phyloP scores from a whole-genome alignment of 2,329 filamentous ascomycete species.

The Claviceps maximensis region DNA sequence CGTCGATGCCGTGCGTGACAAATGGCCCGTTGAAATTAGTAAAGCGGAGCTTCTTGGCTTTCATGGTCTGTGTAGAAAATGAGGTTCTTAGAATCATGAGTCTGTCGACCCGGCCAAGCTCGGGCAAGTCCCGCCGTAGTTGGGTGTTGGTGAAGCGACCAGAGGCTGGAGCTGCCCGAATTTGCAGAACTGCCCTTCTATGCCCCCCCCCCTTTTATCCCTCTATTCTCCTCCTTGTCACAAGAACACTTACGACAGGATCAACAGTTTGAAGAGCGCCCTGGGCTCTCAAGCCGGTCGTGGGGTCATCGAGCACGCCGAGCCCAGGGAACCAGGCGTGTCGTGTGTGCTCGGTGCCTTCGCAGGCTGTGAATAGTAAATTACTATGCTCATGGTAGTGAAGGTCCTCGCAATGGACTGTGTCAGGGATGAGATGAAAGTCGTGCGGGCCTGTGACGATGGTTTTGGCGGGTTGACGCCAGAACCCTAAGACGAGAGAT shows the following conservation, averaged over 20 bases:
- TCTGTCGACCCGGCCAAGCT: background rate
- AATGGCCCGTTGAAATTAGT: slow-evolving; percentile 40
- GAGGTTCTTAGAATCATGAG: background rate
- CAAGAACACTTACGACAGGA: slow-evolving; percentile 27
- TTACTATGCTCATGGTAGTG: slow-evolving; percentile 37
- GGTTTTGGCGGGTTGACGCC: slow-evolving; percentile 13
- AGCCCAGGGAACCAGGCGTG: slow-evolving; percentile 40
- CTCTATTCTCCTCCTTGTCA: background rate
- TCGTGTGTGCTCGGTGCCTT: slow-evolving; percentile 27
- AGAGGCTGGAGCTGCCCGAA: background rate
- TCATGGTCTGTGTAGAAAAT: slow-evolving; percentile 8
- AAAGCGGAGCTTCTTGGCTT: slow-evolving; percentile 30
- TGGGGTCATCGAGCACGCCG: slow-evolving; percentile 26
- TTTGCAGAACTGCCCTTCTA: background rate
- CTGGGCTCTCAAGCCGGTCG: slow-evolving; percentile 19
- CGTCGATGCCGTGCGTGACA: slow-evolving; percentile 46
- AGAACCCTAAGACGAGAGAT: slow-evolving; percentile 14
- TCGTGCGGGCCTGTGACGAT: slow-evolving; percentile 13
- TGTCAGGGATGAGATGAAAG: slow-evolving; percentile 34
- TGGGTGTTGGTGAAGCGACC: background rate
- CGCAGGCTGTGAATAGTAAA: slow-evolving; percentile 43
- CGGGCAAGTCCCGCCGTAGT: background rate
- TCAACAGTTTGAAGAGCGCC: slow-evolving; percentile 41
- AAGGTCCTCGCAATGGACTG: slow-evolving; percentile 45
- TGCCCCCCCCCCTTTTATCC: background rate